Percentiles rank a stretch among this genome's conserved stretches.
phyloP scores from a whole-genome alignment of 352 stramenopile species.

The Globisporangium okanoganense region DNA sequence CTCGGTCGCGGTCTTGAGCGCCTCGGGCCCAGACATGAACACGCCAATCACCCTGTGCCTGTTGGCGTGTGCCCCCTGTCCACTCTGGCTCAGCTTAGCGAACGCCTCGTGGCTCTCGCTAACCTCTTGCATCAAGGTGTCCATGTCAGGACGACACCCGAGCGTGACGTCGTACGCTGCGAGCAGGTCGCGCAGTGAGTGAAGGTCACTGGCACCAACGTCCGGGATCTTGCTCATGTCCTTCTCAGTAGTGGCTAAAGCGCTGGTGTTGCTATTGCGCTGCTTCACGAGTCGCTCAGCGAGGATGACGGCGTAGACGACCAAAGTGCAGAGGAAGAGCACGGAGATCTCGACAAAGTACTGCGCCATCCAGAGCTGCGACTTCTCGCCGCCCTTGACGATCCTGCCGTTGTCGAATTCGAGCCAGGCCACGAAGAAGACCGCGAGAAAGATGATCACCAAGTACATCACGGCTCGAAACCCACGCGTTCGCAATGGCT shows the following conservation, averaged over 20 bases:
- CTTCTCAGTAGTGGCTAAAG: background rate
- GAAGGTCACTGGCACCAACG: conserved; percentile 10
- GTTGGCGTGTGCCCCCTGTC: background rate
- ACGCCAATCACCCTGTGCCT: conserved; percentile 1
- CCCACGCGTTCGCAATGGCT: conserved; percentile 17
- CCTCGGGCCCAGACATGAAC: conserved; percentile 12
- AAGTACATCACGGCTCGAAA: conserved; percentile 12
- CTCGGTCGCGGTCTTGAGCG: conserved; percentile 11
- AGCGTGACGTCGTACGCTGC: conserved; percentile 21
- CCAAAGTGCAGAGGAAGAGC: conserved; percentile 13
- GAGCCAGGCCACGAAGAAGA: conserved; percentile 18
- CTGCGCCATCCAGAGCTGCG: conserved; percentile 33
- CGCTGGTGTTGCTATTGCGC: background rate
- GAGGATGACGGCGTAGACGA: conserved; percentile 9
- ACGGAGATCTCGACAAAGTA: conserved; percentile 24
- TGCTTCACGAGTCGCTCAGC: conserved; percentile 6
- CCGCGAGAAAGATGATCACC: conserved; percentile 14
- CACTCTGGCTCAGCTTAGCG: background rate
- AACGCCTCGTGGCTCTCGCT: conserved; percentile 12
- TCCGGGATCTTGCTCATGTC: background rate
- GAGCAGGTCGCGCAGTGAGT: conserved; percentile 27
- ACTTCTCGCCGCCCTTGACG: conserved; percentile 17
- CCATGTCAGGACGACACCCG: conserved; percentile 31
- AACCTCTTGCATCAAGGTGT: conserved; percentile 25
- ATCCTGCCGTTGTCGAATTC: conserved; percentile 25